Conservation (phyloP, 768 basidiomycete genomes). For the Sarcodon aspratus region DNA sequence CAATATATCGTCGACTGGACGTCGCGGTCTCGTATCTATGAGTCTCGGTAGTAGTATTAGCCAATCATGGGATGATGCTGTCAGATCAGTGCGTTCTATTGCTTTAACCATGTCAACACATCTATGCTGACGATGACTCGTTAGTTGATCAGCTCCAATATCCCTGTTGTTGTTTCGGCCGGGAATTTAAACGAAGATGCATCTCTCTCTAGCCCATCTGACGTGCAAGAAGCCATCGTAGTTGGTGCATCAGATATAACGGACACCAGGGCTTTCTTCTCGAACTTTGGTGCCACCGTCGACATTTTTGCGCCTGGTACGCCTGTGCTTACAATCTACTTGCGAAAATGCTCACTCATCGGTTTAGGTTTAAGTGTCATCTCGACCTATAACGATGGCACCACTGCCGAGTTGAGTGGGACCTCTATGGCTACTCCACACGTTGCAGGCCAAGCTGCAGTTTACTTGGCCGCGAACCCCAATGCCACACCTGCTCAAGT, state of each 20-base stretch:
- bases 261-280: constrained; percentile 7
- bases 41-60: constrained; percentile 9
- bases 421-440: constrained; percentile 95
- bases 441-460: no score
- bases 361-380: constrained; percentile 87
- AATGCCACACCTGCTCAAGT: neutral
- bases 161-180: no score
- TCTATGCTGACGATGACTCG: no score
- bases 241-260: constrained; percentile 8
- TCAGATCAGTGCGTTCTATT: constrained; percentile 7
- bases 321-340: no score
- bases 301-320: constrained; percentile 12
- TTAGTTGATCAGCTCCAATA: no score
- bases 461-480: constrained; percentile 26
- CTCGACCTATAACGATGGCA: constrained; percentile 68
- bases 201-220: constrained; percentile 5
- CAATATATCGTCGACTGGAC: neutral
- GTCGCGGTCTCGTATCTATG: constrained; percentile 9
- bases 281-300: constrained; percentile 10
- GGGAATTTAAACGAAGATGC: constrained; percentile 9
- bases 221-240: constrained; percentile 7
- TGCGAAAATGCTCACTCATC: no score
- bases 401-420: constrained; percentile 67
- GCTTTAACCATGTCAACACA: no score
- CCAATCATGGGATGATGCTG: constrained; percentile 10